These are phyloP conservation scores for Bigelowiella natans DNA, from an alignment of 78 protist genomes.

Conservation along the genomic window DNA sequence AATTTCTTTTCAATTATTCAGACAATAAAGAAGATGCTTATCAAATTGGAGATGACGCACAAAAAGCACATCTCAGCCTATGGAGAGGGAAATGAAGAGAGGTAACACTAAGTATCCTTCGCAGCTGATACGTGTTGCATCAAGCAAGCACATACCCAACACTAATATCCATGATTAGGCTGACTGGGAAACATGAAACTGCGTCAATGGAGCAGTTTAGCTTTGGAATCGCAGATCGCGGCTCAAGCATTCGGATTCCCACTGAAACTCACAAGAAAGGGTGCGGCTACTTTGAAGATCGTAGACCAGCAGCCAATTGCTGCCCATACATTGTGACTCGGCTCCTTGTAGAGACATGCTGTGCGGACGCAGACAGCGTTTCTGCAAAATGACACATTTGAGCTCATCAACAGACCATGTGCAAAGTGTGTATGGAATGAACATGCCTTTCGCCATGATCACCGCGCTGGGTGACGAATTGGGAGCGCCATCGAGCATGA, in stretches of 20 bases:
- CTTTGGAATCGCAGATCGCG: conserved; percentile 73
- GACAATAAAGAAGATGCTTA: conserved; percentile 19
- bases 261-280: conserved; percentile 13
- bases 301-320: conserved; percentile 72
- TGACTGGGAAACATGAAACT: conserved; percentile 80
- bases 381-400: too few species aligned
- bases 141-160: too few species aligned
- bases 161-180: too few species aligned
- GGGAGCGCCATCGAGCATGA: too few species aligned
- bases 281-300: conserved; percentile 37
- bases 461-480: too few species aligned
- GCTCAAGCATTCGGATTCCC: conserved; percentile 55
- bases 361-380: too few species aligned
- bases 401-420: too few species aligned
- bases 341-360: conserved; percentile 26
- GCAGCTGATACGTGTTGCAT: too few species aligned
- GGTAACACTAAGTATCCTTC: too few species aligned
- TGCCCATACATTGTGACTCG: conserved; percentile 75
- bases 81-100: conserved; percentile 66
- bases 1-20: not conserved
- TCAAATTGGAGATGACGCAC: conserved; percentile 32
- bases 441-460: too few species aligned
- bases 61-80: conserved; percentile 59
- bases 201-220: conserved; percentile 48
- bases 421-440: too few species aligned